Percentiles rank a stretch among this genome's conserved stretches.
These are phyloP conservation scores for Hypoxylon sp. DNA, from an alignment of 2,329 filamentous ascomycete genomes.

Conservation along the genomic window DNA sequence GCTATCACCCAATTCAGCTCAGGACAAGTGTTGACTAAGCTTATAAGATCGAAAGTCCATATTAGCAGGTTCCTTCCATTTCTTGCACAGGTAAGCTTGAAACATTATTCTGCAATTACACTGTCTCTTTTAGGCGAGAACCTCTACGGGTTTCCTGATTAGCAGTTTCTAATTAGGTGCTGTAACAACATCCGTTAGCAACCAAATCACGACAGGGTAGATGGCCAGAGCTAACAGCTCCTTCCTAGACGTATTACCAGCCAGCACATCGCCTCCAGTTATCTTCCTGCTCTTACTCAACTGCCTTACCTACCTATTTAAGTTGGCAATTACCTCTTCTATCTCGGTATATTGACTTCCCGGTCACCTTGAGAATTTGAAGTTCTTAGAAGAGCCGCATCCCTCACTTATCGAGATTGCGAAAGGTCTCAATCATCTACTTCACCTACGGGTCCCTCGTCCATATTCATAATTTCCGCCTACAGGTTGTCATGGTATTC, in stretches of 20 bases:
- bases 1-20: neutral
- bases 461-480: neutral
- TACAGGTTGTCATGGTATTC: neutral
- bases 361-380: neutral
- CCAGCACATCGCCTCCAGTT: neutral
- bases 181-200: neutral
- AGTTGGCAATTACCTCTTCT: neutral
- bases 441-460: neutral
- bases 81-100: neutral
- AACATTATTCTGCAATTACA: neutral
- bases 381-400: neutral
- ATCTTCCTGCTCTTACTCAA: neutral
- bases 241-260: neutral
- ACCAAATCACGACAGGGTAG: neutral
- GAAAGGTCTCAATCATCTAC: neutral
- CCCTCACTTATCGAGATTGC: neutral
- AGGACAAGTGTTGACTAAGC: neutral
- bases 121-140: neutral
- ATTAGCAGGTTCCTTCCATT: neutral
- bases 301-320: neutral
- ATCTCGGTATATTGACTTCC: neutral
- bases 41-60: neutral
- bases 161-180: neutral
- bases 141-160: neutral
- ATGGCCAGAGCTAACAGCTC: neutral